Base-by-base conservation (phyloP, 176 grass and related monocot genomes). In the Microstegium vimineum region DNA sequence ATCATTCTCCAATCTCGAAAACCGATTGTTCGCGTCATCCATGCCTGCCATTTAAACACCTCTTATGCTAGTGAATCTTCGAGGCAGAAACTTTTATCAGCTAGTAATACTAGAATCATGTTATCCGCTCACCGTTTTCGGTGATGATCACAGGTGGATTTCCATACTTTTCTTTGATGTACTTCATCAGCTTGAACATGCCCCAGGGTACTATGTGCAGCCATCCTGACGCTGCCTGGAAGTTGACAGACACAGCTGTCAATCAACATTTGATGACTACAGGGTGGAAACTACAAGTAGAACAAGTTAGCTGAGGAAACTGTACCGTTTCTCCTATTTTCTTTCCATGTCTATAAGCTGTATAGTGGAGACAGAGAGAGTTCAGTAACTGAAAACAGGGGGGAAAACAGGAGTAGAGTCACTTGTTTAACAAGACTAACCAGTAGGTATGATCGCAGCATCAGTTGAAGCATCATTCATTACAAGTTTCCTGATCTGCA, bases 141-240 rank as follows among this genome's bases (percentile, higher is more conserved):
- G 96, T 99, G 25, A 99, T 90, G 62, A 95, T 80, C 68, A 93
- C 82, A 14, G 85, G 76, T 0, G 93, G 96, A 57, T 93, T 95
- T 49, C 90, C 91, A 23, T 95, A 95, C 52, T 93, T 94, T 14
- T 99, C 91, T 76, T 98, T 99, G 14, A 99, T 72, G 82, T 95
- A 45, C 74, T 87, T 95, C 89, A 93, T 86, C 77, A 98, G 69
- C 27, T 95, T 98, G 34, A 81, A 66, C 73, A 95, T 87, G 41
- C 92, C 93, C 90, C 93, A 95, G 13, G 93, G 95, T 60, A 98
- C 93, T 84, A 95, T 91, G 82, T 93, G 96, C 62, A 95, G 81
- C 96, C 96, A 98, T 32, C 66, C 66, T 57, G 96, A 99, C 25
- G 89, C 93, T 73, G 91, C 91, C 93, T 95, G 73, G 64, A 90